Evolutionary conservation across 108 stramenopile genomes (phyloP).

Genomic region (Cyclotella distinguenda): DNA sequence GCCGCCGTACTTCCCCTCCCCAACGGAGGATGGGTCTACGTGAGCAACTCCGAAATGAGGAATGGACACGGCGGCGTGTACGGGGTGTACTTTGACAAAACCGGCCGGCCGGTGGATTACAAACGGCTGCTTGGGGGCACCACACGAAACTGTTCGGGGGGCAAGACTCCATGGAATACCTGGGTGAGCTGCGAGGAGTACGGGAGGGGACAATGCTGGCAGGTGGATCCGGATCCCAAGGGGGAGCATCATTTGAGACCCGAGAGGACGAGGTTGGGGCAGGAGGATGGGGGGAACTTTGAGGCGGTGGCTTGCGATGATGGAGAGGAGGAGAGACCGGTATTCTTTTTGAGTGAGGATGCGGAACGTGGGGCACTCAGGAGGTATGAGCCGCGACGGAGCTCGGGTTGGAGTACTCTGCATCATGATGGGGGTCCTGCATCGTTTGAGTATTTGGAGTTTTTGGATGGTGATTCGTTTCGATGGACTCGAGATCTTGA

Average conservation of each 20-base stretch:
- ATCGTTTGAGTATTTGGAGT: constrained; percentile 24
- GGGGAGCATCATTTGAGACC: constrained; percentile 24
- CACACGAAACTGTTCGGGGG: constrained; percentile 44
- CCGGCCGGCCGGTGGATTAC: constrained; percentile 26
- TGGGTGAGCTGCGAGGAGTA: constrained; percentile 69
- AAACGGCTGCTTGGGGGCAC: constrained; percentile 24
- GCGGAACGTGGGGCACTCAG: constrained; percentile 15
- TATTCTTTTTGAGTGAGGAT: constrained; percentile 50
- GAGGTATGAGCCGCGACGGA: constrained; percentile 25
- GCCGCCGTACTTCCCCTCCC: constrained; percentile 32
- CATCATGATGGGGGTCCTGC: constrained; percentile 14
- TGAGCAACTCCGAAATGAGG: constrained; percentile 30
- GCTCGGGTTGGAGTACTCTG: constrained; percentile 32
- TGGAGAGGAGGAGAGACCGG: constrained; percentile 27
- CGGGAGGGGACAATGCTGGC: constrained; percentile 48
- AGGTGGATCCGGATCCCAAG: constrained; percentile 61
- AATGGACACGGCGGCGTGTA: constrained; percentile 25
- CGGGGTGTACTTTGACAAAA: constrained; percentile 42
- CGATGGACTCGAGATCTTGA: constrained; percentile 23
- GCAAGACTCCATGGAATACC: constrained; percentile 56
- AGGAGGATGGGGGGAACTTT: constrained; percentile 43
- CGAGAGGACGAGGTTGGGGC: constrained; percentile 22
- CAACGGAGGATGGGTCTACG: constrained; percentile 49
- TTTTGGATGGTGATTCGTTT: constrained; percentile 23
- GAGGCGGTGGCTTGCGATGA: constrained; percentile 34